Evolutionary conservation across 2,329 filamentous ascomycete genomes (phyloP).

Genomic region (Coleophoma eucalyptorum): DNA sequence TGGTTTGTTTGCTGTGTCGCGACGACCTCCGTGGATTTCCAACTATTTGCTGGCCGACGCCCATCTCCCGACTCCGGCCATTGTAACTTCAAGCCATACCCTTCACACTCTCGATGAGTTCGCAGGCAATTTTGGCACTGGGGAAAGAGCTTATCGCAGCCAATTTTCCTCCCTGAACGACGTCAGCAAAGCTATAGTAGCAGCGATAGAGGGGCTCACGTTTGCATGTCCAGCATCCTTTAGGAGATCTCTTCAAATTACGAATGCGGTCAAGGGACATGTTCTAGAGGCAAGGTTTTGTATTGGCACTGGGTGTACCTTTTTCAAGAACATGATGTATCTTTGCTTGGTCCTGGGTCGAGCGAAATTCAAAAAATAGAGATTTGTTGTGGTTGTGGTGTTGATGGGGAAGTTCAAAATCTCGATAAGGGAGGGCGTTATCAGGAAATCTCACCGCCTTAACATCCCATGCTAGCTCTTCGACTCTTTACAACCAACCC

Average conservation of each 20-base stretch:
- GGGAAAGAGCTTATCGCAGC: constrained; percentile 40
- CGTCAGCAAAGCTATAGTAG: constrained; percentile 6
- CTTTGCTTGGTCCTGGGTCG: too few relatives aligned
- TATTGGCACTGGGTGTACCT: too few relatives aligned
- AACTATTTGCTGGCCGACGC: constrained; percentile 23
- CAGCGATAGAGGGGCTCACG: constrained; percentile 22
- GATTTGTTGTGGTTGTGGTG: too few relatives aligned
- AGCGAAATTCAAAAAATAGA: too few relatives aligned
- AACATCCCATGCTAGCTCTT: too few relatives aligned
- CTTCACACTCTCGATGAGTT: constrained; percentile 36
- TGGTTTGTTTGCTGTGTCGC: not conserved
- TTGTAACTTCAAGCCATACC: constrained; percentile 40
- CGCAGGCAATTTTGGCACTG: constrained; percentile 39
- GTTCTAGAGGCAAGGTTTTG: too few relatives aligned
- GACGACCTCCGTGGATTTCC: constrained; percentile 11
- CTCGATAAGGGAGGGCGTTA: too few relatives aligned
- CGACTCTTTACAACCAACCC: too few relatives aligned
- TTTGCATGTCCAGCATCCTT: constrained; percentile 41
- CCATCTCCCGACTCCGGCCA: constrained; percentile 46
- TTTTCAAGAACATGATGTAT: too few relatives aligned
- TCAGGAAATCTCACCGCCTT: too few relatives aligned
- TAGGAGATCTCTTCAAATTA: constrained; percentile 1
- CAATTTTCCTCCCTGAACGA: constrained; percentile 39
- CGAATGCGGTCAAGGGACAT: too few relatives aligned
- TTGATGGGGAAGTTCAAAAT: too few relatives aligned